Base-by-base conservation (phyloP, 2,329 filamentous ascomycete genomes). In the Ascomycota sp. region DNA sequence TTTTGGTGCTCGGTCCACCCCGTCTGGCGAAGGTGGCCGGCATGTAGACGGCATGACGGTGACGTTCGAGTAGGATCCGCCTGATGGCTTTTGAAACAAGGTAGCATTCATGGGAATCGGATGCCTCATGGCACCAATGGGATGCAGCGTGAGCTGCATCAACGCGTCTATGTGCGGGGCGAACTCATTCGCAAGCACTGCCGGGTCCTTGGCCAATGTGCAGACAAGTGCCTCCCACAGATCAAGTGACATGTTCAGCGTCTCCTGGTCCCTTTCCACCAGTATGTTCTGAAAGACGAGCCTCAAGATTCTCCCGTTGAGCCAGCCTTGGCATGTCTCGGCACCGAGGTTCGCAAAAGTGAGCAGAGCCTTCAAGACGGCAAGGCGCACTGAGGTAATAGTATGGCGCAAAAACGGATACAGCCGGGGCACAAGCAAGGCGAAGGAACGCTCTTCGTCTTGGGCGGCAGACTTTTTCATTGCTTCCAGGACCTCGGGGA, bases 381-480 rank as follows among this genome's bases (percentile, higher is more conserved):
- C 86, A 29, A 86, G 76, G 35, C 89, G 79, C 33, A 98, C 89
- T 36, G 80, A 92, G 1, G 83, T 92, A 45, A 98, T 95, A 6
- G 91, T 98, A 52, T 98, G 89, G 37, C 89, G 76, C 31, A 98
- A 60, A 63, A 98, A 98, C 3, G 86, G 86, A 47, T 93, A 98
- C 3, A 98, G 70, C 31, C 89, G 73, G 21, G 91, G 89, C 6
- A 98, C 86, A 26, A 98, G 65, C 40, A 89, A 72, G 4, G 81
- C 81, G 51, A 98, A 98, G 1, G 86, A 92, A 36, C 86, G 76
- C 43, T 84, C 76, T 9, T 81, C 68, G 46, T 93, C 79, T 45
- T 77, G 66, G 7, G 72, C 71, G 7, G 86, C 86, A 36, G 91
- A 92, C 25, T 63, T 60, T 55, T 92, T 92, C 89, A 98, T 98